These are phyloP conservation scores for Aspergillus spinulosporus DNA, from an alignment of 2,329 filamentous ascomycete genomes.

Conservation along the genomic window DNA sequence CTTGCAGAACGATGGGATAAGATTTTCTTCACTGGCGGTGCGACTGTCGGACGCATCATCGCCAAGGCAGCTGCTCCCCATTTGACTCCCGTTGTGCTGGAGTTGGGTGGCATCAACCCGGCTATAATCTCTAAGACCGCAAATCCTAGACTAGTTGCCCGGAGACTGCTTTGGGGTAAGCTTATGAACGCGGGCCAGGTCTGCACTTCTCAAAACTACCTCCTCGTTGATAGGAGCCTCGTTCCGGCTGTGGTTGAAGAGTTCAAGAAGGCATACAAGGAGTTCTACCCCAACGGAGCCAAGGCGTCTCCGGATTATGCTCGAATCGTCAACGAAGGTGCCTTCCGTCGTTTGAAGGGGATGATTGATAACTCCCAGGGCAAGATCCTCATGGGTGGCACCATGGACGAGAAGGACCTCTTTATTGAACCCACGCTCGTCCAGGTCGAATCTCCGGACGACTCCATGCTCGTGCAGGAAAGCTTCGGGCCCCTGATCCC, in stretches of 20 bases:
- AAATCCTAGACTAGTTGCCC: constrained; percentile 75
- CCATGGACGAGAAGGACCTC: constrained; percentile 73
- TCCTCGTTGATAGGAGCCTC: constrained; percentile 74
- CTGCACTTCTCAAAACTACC: constrained; percentile 91
- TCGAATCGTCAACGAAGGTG: constrained; percentile 75
- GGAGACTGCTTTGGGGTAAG: constrained; percentile 87
- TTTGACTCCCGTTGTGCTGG: constrained; percentile 82
- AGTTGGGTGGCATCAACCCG: constrained; percentile 89
- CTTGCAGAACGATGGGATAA: constrained; percentile 82
- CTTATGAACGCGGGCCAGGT: constrained; percentile 83
- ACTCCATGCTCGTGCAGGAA: constrained; percentile 78
- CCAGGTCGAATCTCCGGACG: constrained; percentile 71
- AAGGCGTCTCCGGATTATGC: constrained; percentile 75
- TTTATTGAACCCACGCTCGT: constrained; percentile 94
- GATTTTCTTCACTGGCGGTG: constrained; percentile 91
- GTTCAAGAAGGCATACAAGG: constrained; percentile 68
- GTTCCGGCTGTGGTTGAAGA: constrained; percentile 71
- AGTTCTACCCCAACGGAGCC: constrained; percentile 82
- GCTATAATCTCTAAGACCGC: constrained; percentile 86
- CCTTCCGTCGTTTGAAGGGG: constrained; percentile 80
- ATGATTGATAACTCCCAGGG: constrained; percentile 85
- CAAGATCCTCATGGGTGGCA: constrained; percentile 83
- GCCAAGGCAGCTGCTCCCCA: constrained; percentile 85
- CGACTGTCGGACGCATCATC: constrained; percentile 78
- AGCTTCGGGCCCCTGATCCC: constrained; percentile 92